Percentiles rank a stretch among this genome's conserved stretches.
phyloP scores from a whole-genome alignment of 106 monocot species.

The Ottelia alismoides region DNA sequence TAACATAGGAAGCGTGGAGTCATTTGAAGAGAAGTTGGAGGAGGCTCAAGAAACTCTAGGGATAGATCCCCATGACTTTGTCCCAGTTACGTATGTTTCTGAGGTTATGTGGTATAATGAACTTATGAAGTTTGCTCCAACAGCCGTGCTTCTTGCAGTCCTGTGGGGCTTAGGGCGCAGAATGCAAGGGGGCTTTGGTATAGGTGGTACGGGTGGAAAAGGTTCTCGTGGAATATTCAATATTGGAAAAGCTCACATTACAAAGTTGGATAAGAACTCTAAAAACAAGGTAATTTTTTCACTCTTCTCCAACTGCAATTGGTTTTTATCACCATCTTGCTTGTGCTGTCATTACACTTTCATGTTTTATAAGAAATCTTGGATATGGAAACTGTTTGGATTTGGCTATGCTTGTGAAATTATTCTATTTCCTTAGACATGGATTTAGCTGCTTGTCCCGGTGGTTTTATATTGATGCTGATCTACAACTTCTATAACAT shows the following conservation, averaged over 20 bases:
- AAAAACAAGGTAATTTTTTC: constrained; percentile 66
- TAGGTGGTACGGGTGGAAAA: constrained; percentile 60
- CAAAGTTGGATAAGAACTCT: constrained; percentile 92
- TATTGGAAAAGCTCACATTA: constrained; percentile 91
- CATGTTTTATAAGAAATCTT: too few species aligned
- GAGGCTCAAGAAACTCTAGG: constrained; percentile 78
- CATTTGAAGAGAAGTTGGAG: constrained; percentile 94
- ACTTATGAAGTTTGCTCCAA: constrained; percentile 68
- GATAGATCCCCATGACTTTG: constrained; percentile 65
- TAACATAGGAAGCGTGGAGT: constrained; percentile 95
- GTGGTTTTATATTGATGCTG: too few species aligned
- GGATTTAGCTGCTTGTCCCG: too few species aligned
- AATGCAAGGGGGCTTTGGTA: constrained; percentile 67
- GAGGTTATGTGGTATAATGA: constrained; percentile 70
- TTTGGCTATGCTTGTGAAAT: too few species aligned
- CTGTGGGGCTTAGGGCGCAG: constrained; percentile 49
- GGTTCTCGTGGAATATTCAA: constrained; percentile 77
- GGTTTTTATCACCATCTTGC: too few species aligned
- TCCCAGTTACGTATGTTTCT: constrained; percentile 74
- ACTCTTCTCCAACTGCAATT: not conserved
- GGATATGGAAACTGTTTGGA: too few species aligned
- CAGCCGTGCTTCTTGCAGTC: constrained; percentile 48
- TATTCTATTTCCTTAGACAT: too few species aligned
- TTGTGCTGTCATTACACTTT: too few species aligned
- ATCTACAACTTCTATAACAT: too few species aligned